Evolutionary conservation across 169 alveolate species (phyloP), one percentile per base, ranked within the genome.

Genomic region (Cyclospora cayetanensis): DNA sequence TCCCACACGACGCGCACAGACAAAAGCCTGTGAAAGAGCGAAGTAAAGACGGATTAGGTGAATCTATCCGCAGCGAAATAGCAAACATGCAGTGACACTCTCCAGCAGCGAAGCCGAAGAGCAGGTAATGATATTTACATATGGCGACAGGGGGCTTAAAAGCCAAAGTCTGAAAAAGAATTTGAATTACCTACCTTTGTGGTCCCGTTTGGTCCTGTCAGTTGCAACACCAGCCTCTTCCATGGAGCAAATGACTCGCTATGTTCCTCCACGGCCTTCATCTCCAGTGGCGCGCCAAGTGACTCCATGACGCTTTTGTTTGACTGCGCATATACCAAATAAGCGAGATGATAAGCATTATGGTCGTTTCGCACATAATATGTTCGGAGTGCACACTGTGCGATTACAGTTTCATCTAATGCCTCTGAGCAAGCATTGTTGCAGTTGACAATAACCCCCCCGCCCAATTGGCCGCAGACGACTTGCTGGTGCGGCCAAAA

Each of bases 211-310:
- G 89, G 89, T 25, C 89, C 89, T 25, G 27, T 37, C 39, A 80
- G 25, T 29, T 52, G 74, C 74, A 80, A 39, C 76, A 80, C 89
- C 53, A 80, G 76, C 72, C 89, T 29, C 63, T 80, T 80, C 89
- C 89, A 80, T 7, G 89, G 89, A 31, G 89, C 89, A 80, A 80
- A 80, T 1, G 89, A 50, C 52, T 80, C 89, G 68, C 18, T 80
- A 39, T 80, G 89, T 27, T 80, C 89, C 35, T 80, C 89, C 55
- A 52, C 52, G 39, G 72, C 52, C 46, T 34, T 80, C 89, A 80
- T 74, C 41, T 80, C 89, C 70, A 80, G 43, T 25, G 89, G 89
- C 89, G 27, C 25, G 53, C 89, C 89, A 53, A 80, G 53, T 20
- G 0, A 52, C 35, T 80, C 89, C 27, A 52, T 74, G 9, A 80